Evolutionary conservation across 345 rosid species (phyloP), one percentile per base, ranked within the genome.

Genomic region (Bruguiera gymnorhiza): DNA sequence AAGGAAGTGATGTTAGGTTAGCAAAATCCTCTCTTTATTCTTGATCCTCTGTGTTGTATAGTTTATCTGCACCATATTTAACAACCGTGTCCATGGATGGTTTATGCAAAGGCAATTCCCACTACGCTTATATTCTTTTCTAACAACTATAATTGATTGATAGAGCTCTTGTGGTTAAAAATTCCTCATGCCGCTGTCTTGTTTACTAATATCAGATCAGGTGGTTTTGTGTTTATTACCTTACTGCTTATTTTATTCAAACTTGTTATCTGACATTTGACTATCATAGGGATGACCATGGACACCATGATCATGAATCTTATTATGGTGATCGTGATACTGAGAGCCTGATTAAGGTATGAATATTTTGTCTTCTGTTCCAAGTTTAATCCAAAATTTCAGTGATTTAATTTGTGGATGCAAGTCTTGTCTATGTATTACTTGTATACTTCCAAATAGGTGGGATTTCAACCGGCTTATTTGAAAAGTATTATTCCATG

Each of bases 251-350:
- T 46, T 62, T 43, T 64, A 13, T 64, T 60, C 48, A 59, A 48
- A 54, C 62, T 58, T 66, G 50, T 70, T 71, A 18, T 23, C 36
- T 65, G 71, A 68, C 70, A 53, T 64, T 61, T 65, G 53, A 66
- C 61, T 63, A 39, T 83, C 30, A 76, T 83, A 95, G 98, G 81
- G 96, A 89, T 64, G 98, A 89, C 10, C 92, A 86, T 74, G 90
- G 92, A 60, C 97, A 87, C 71, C 97, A 96, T 73, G 96, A 92
- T 4, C 99, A 96, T 81, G 99, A 96, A 76, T 90, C 97, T 36
- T 96, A 96, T 79, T 92, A 96, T 84, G 99, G 99, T 80, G 92
- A 96, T 83, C 94, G 98, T 70, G 96, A 96, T 80, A 90, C 99
- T 52, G 98, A 96, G 4, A 85, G 87, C 81, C 87, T 96, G 81